Percentiles rank a stretch among this genome's conserved stretches.
These are phyloP conservation scores for Narthecium ossifragum DNA, from an alignment of 106 monocot genomes.

Conservation along the genomic window DNA sequence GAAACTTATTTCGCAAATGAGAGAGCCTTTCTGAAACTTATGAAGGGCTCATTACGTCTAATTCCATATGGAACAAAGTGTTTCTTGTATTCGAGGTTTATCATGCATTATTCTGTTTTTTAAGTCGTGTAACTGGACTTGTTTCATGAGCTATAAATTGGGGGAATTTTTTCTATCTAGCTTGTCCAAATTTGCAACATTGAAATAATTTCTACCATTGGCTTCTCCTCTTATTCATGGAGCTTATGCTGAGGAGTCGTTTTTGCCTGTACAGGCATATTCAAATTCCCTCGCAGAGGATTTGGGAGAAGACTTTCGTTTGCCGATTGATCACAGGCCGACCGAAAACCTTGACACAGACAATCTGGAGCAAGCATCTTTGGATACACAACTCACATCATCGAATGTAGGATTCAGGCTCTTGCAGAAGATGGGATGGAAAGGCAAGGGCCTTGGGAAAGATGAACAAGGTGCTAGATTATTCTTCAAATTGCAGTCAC, in stretches of 20 bases:
- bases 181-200: neutral
- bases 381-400: conserved; percentile 83
- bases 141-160: neutral
- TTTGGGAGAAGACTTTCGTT: conserved; percentile 60
- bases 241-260: neutral
- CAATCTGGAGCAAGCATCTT: conserved; percentile 83
- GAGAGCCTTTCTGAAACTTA: neutral
- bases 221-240: neutral
- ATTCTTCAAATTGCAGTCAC: too few relatives aligned
- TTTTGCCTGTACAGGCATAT: conserved; percentile 21
- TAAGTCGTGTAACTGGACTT: neutral
- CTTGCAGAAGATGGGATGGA: conserved; percentile 99
- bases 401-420: conserved; percentile 91
- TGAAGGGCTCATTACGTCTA: neutral
- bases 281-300: conserved; percentile 21
- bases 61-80: neutral
- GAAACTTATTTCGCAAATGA: neutral
- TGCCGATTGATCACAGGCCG: conserved; percentile 83
- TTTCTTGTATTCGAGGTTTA: neutral
- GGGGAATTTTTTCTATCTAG: neutral
- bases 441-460: conserved; percentile 97
- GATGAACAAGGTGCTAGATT: conserved; percentile 79
- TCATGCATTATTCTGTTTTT: neutral
- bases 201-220: neutral
- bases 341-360: conserved; percentile 86